These are phyloP conservation scores for Hygrocybe coccinea DNA, from an alignment of 768 basidiomycete genomes.

Conservation along the genomic window DNA sequence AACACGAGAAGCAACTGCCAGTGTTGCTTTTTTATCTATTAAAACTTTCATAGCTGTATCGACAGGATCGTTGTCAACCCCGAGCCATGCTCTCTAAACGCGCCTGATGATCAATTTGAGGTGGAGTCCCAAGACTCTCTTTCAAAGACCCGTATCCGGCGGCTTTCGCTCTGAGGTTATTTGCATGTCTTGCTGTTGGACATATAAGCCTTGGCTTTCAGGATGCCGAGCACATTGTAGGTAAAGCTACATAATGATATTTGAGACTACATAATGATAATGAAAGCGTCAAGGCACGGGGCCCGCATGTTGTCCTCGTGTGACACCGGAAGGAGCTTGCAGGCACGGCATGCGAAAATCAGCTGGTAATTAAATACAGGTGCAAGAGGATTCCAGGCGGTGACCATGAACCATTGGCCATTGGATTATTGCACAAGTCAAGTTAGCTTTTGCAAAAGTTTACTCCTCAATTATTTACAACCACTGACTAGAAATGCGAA, in stretches of 20 bases:
- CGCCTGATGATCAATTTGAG: constrained; percentile 68
- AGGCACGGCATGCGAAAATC: constrained; percentile 87
- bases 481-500: no score
- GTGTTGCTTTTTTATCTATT: no score
- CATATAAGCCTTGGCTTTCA: constrained; percentile 90
- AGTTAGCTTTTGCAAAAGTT: no score
- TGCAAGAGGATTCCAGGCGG: no score
- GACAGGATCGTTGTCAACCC: constrained; percentile 90
- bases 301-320: constrained; percentile 96
- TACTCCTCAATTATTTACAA: no score
- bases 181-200: constrained; percentile 91
- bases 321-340: constrained; percentile 93
- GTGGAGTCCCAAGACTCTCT: constrained; percentile 85
- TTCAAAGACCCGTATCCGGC: constrained; percentile 92
- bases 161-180: constrained; percentile 91
- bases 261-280: constrained; percentile 88
- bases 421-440: no score
- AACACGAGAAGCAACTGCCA: constrained; percentile 19
- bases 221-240: constrained; percentile 97
- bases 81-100: constrained; percentile 76
- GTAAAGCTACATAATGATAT: constrained; percentile 98
- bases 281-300: constrained; percentile 94
- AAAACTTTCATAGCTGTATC: constrained; percentile 93
- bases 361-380: no score
- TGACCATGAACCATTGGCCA: no score